Conservation (phyloP, 805 yeast genomes). For the Lipomyces sp. region DNA sequence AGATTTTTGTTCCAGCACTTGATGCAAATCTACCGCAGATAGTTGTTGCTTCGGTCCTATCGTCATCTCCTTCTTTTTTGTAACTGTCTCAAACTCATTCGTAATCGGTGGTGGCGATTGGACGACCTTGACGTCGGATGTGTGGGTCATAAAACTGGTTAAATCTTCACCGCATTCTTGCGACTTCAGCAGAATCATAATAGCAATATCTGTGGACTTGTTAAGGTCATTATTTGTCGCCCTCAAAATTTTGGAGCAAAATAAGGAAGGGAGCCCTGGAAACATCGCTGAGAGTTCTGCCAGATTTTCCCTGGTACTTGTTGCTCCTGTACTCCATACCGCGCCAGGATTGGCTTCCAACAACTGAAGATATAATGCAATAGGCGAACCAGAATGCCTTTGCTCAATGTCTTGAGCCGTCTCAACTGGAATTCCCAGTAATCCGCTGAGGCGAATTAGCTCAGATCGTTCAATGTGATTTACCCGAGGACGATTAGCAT, state of each 20-base stretch:
- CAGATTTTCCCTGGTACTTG: not conserved
- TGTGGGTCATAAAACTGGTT: not conserved
- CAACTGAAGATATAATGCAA: not conserved
- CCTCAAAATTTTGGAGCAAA: constrained; percentile 5
- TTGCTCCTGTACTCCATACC: not conserved
- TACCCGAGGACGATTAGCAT: not conserved
- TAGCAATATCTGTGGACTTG: constrained; percentile 17
- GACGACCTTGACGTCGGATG: not conserved
- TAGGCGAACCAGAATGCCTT: not conserved
- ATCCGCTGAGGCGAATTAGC: not conserved
- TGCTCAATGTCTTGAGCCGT: not conserved
- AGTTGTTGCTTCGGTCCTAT: not conserved
- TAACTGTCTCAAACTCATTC: not conserved
- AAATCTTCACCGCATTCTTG: constrained; percentile 5
- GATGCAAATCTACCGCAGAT: not conserved
- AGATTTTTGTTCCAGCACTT: not conserved
- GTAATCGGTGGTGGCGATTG: not conserved
- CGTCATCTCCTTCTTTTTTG: not conserved
- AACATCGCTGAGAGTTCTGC: not conserved
- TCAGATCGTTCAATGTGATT: not conserved
- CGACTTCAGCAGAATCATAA: constrained; percentile 7
- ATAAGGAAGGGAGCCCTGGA: constrained; percentile 12
- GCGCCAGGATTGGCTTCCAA: not conserved
- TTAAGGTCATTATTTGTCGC: constrained; percentile 13
- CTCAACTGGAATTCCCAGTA: not conserved